Conservation (phyloP, 2,329 filamentous ascomycete genomes). For the Penicillium italicum region DNA sequence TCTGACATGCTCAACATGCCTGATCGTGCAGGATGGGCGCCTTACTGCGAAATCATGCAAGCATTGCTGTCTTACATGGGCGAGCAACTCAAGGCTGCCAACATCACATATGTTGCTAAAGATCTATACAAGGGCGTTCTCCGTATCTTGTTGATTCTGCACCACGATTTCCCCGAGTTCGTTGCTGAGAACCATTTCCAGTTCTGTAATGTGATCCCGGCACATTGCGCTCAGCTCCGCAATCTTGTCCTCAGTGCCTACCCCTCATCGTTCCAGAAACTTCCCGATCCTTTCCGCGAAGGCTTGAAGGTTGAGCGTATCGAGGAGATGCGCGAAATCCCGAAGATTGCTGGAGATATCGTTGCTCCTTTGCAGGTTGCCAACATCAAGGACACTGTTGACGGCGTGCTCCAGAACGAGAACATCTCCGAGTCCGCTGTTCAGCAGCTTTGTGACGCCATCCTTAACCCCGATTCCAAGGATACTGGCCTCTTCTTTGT, state of each 20-base stretch:
- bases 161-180: constrained; percentile 94
- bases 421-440: constrained; percentile 65
- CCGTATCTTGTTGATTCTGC: constrained; percentile 77
- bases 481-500: constrained; percentile 65
- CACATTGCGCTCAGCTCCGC: constrained; percentile 79
- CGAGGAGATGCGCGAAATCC: constrained; percentile 68
- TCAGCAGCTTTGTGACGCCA: constrained; percentile 70
- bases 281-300: constrained; percentile 68
- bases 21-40: constrained; percentile 68
- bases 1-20: constrained; percentile 69
- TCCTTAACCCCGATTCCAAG: constrained; percentile 58
- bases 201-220: constrained; percentile 75
- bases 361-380: constrained; percentile 46
- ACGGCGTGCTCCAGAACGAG: constrained; percentile 53
- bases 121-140: constrained; percentile 81
- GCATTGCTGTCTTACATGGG: constrained; percentile 70
- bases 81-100: constrained; percentile 71
- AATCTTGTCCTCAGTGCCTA: constrained; percentile 84
- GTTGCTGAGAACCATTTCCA: constrained; percentile 80
- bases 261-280: constrained; percentile 65
- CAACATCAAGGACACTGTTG: constrained; percentile 53
- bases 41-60: constrained; percentile 70
- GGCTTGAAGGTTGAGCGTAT: constrained; percentile 73
- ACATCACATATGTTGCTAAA: constrained; percentile 66
- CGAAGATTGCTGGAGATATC: constrained; percentile 63